Evolutionary conservation across 345 rosid species (phyloP), one percentile per base, ranked within the genome.

Genomic region (Chamaenerion angustifolium): DNA sequence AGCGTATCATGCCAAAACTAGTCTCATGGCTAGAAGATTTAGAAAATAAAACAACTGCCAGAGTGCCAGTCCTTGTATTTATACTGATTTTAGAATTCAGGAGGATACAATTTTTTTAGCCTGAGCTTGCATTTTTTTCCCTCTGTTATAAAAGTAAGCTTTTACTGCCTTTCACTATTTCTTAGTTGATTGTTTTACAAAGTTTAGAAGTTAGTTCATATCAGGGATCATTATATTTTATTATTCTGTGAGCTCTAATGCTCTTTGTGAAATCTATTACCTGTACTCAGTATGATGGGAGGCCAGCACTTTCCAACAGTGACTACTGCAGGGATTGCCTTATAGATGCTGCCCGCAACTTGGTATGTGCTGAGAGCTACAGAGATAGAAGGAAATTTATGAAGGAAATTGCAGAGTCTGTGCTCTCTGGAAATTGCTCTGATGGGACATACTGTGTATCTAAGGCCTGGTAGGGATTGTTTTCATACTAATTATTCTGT

Each of bases 291-390:
- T 80, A 68, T 74, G 66, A 65, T 52, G 95, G 95, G 56, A 96
- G 89, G 25, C 96, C 98, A 56, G 62, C 63, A 61, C 63, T 87
- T 48, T 64, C 81, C 64, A 80, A 80, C 57, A 64, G 54, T 46
- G 96, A 92, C 69, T 74, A 71, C 68, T 87, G 98, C 67, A 61
- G 63, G 66, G 73, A 64, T 55, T 92, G 98, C 76, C 89, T 92
- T 67, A 48, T 76, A 35, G 87, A 82, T 72, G 76, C 72, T 43
- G 96, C 96, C 12, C 70, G 58, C 47, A 64, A 72, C 40, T 63
- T 83, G 56, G 89, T 87, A 54, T 80, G 59, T 64, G 87, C 83
- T 54, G 98, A 83, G 66, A 82, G 95, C 76, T 92, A 92, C 57
- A 75, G 89, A 72, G 95, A 87, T 69, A 81, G 80, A 66, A 76